Percentiles rank a stretch among this genome's conserved stretches.
Evolutionary conservation across 2,329 filamentous ascomycete species (phyloP).

Genomic region (Verticillium tricorpus): DNA sequence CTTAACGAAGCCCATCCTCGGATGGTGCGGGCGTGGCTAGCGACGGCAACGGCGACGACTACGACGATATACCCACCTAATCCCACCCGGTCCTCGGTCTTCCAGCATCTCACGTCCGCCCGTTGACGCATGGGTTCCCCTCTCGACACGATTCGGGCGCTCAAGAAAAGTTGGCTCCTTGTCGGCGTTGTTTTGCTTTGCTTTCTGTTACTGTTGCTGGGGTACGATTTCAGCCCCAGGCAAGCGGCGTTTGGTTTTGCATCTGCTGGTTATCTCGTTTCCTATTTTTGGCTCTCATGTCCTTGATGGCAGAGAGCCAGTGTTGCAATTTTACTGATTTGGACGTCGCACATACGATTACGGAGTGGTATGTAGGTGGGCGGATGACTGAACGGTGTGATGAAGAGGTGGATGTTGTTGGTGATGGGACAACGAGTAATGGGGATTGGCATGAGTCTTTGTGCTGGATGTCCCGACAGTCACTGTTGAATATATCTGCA

Average conservation of each 20-base stretch:
- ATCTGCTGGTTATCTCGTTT: not conserved
- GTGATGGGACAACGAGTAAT: not conserved
- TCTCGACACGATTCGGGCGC: not conserved
- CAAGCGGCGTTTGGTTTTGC: not conserved
- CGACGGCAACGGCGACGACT: conserved; percentile 28
- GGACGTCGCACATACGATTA: not conserved
- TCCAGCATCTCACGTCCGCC: not conserved
- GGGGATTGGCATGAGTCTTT: not conserved
- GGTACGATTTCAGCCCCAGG: not conserved
- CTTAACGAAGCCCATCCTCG: conserved; percentile 13
- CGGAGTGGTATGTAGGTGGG: not conserved
- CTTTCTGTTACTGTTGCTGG: not conserved
- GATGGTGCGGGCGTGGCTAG: conserved; percentile 9
- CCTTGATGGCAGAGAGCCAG: not conserved
- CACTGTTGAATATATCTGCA: not conserved
- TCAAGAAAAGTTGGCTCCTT: conserved; percentile 12
- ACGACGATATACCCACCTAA: conserved; percentile 37
- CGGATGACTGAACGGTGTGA: not conserved
- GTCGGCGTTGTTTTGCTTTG: conserved; percentile 4
- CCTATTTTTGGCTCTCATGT: not conserved
- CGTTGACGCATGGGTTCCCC: not conserved
- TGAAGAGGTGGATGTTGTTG: not conserved
- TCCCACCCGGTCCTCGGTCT: conserved; percentile 10
- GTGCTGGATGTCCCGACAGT: not conserved
- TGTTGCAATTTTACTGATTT: not conserved